These are phyloP conservation scores for Suillus sp. DNA, from an alignment of 768 basidiomycete genomes.

Conservation along the genomic window DNA sequence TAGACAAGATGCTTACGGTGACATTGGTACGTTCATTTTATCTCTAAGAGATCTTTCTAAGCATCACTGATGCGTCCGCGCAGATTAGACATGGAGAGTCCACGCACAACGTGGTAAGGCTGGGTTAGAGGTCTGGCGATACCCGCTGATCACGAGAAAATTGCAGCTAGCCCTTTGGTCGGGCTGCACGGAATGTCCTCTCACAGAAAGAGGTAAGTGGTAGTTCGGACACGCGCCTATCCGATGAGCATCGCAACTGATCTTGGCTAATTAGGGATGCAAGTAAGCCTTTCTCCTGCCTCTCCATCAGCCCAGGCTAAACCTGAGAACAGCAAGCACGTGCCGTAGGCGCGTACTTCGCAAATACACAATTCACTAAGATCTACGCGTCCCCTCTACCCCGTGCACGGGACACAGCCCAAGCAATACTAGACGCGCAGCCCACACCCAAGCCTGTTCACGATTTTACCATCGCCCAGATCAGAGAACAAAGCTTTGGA, in stretches of 20 bases:
- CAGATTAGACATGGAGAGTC: constrained; percentile 81
- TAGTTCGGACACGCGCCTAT: background rate
- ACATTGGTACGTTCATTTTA: background rate
- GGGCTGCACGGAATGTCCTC: constrained; percentile 8
- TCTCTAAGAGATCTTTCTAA: background rate
- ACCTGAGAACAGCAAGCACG: constrained; percentile 55
- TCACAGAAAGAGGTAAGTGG: constrained; percentile 8
- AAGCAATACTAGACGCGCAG: constrained; percentile 55
- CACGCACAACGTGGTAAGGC: constrained; percentile 69
- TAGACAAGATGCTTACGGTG: constrained; percentile 5
- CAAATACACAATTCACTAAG: constrained; percentile 48
- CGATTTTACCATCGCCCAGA: constrained; percentile 42
- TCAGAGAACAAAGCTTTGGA: constrained; percentile 70
- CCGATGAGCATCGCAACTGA: background rate
- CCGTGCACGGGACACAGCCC: constrained; percentile 64
- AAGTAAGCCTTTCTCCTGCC: background rate
- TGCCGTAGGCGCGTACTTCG: constrained; percentile 60
- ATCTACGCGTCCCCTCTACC: constrained; percentile 70
- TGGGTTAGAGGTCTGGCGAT: background rate
- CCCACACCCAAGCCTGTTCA: constrained; percentile 47
- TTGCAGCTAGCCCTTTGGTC: constrained; percentile 8
- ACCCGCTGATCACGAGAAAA: background rate
- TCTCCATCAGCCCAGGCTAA: constrained; percentile 1
- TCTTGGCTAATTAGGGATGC: background rate
- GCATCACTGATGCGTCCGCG: background rate